Base-by-base conservation (phyloP, 305 asterid species). In the Fraxinus dipetala region DNA sequence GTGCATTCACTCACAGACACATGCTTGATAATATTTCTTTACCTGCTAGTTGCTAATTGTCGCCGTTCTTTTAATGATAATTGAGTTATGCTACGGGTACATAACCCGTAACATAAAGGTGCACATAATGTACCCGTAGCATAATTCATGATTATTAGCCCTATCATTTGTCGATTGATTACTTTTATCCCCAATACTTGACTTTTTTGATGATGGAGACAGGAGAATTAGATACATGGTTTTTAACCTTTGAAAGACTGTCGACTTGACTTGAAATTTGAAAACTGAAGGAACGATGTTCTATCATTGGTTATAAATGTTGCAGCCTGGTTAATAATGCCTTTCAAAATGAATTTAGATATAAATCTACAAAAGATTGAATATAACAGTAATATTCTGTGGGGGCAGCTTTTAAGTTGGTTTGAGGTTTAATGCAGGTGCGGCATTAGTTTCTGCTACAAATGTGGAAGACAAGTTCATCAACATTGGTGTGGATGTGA, bases 401-500 rank as follows among this genome's bases (percentile, higher is more conserved):
- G 61, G 20, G 20, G 20, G 65, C 7, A 18, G 16, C 24, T 36
- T 20, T 43, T 48, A 40, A 56, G 32, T 56, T 35, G 20, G 54
- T 35, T 65, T 34, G 22, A 61, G 34, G 45, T 56, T 61, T 34
- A 31, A 3, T 85, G 85, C 89, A 90, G 91, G 80, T 88, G 92
- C 38, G 83, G 91, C 80, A 85, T 86, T 45, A 85, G 86, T 34
- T 90, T 88, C 88, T 90, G 92, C 89, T 88, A 90, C 89, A 86
- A 84, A 89, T 90, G 92, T 67, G 92, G 92, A 30, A 88, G 73
- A 85, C 89, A 86, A 70, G 90, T 91, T 69, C 65, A 87, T 65
- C 91, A 86, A 65, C 92, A 85, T 38, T 90, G 93, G 92, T 91
- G 93, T 40, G 74, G 88, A 22, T 91, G 95, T 35, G 87, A 87